Base-by-base conservation (phyloP, 2,329 filamentous ascomycete genomes). In the Penicillium sp. region DNA sequence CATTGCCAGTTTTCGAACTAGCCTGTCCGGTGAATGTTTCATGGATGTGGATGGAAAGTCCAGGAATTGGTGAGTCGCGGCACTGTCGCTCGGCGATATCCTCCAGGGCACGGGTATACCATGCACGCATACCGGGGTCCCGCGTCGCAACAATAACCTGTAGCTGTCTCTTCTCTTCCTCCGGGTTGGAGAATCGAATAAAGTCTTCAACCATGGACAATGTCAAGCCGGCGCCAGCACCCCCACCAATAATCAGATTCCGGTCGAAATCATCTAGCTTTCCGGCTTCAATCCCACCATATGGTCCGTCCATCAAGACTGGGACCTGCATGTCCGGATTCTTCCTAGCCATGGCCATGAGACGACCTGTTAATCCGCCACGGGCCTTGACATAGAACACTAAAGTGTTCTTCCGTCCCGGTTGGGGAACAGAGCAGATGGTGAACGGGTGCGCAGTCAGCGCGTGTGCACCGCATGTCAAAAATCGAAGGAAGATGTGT, bases 261-360 rank as follows among this genome's bases (percentile, higher is more conserved):
- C 62, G 63, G 39, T 78, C 72, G 41, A 72, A 74, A 0, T 62
- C 61, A 0, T 60, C 54, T 11, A 73, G 58, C 3, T 59, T 54
- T 2, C 56, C 56, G 1, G 69, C 61, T 14, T 79, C 59, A 4
- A 59, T 47, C 0, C 79, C 79, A 0, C 80, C 78, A 46, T 82
- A 82, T 0, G 80, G 80, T 0, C 80, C 80, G 32, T 83, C 80
- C 0, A 83, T 50, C 1, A 80, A 59, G 0, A 82, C 75, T 0
- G 68, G 67, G 1, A 77, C 63, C 0, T 61, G 52, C 0, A 55
- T 44, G 0, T 63, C 67, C 0, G 78, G 69, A 9, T 62, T 57
- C 24, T 68, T 61, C 4, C 50, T 40, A 0, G 74, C 74, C 5
- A 71, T 44, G 0, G 59, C 66, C 3, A 70, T 69, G 1, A 81